A percentile compares a stretch with the other conserved stretches of the same genome.
phyloP scores from a whole-genome alignment of 2,329 filamentous ascomycete species.

The Endothia cerciana region DNA sequence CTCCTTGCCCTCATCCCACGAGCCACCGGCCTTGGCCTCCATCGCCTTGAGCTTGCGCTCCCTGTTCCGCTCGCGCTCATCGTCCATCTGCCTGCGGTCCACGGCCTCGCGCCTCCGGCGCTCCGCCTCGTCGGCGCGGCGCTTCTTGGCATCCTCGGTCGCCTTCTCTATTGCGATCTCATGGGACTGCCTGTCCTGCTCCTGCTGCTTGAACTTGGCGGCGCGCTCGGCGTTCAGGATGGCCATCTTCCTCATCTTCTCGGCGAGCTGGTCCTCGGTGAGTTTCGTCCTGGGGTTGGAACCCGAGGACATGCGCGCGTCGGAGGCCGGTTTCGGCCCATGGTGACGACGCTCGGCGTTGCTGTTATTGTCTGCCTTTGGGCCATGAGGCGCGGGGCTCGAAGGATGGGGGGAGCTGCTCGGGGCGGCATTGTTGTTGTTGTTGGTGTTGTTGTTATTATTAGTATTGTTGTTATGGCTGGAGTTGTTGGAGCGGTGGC shows the following conservation, averaged over 20 bases:
- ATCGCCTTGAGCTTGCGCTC: conserved; percentile 65
- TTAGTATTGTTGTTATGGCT: conserved; percentile 17
- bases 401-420: conserved; percentile 25
- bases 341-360: conserved; percentile 37
- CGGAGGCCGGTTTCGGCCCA: conserved; percentile 37
- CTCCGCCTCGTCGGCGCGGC: conserved; percentile 57
- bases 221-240: conserved; percentile 61
- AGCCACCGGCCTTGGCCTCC: conserved; percentile 53
- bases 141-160: conserved; percentile 58
- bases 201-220: conserved; percentile 61
- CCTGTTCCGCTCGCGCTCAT: conserved; percentile 63
- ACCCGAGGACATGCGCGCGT: conserved; percentile 55
- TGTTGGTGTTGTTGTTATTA: conserved; percentile 21
- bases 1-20: conserved; percentile 64
- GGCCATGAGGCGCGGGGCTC: conserved; percentile 31
- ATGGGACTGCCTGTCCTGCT: conserved; percentile 60
- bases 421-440: conserved; percentile 26
- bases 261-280: conserved; percentile 60
- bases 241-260: conserved; percentile 65
- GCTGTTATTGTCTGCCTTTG: conserved; percentile 7
- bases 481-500: conserved; percentile 23
- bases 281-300: conserved; percentile 64
- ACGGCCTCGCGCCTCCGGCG: conserved; percentile 56
- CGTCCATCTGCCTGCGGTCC: conserved; percentile 56
- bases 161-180: conserved; percentile 58